A percentile compares a stretch with the other conserved stretches of the same genome.
Conservation (phyloP, 192 early-diverging fungal species). For the Linnemannia exigua region DNA sequence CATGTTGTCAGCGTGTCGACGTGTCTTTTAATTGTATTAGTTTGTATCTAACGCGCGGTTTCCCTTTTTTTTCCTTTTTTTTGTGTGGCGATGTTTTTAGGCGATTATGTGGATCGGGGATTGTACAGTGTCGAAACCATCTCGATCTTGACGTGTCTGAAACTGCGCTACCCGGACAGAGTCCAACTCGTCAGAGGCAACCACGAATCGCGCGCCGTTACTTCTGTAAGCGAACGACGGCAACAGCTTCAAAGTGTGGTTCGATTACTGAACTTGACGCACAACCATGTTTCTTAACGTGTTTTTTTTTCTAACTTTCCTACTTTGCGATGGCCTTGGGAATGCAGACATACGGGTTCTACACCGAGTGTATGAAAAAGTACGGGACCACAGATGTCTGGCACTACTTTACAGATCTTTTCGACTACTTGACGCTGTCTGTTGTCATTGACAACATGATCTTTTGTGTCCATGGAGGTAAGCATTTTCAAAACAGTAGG, state of each 20-base stretch:
- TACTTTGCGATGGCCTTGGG: no score
- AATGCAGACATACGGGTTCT: conserved; percentile 90
- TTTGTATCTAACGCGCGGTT: not conserved
- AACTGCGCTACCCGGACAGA: conserved; percentile 90
- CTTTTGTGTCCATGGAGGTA: conserved; percentile 96
- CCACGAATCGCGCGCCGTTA: conserved; percentile 95
- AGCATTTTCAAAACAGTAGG: not conserved
- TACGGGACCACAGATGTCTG: conserved; percentile 89
- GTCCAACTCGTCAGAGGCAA: conserved; percentile 94
- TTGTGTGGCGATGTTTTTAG: no score
- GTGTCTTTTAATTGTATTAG: not conserved
- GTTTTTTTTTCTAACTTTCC: no score
- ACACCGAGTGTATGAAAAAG: conserved; percentile 91
- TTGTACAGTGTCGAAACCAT: conserved; percentile 94
- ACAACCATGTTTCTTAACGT: no score
- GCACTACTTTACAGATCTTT: conserved; percentile 94
- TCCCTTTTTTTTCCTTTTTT: conserved; percentile 10
- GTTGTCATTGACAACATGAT: conserved; percentile 92
- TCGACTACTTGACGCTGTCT: conserved; percentile 92
- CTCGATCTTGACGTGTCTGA: conserved; percentile 87
- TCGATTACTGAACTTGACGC: no score
- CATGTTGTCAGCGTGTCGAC: no score
- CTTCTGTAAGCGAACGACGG: conserved; percentile 68
- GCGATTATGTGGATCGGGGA: conserved; percentile 92
- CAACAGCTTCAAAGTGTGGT: no score